phyloP scores from a whole-genome alignment of 805 yeast genomes.

The Candida andamanensis region DNA sequence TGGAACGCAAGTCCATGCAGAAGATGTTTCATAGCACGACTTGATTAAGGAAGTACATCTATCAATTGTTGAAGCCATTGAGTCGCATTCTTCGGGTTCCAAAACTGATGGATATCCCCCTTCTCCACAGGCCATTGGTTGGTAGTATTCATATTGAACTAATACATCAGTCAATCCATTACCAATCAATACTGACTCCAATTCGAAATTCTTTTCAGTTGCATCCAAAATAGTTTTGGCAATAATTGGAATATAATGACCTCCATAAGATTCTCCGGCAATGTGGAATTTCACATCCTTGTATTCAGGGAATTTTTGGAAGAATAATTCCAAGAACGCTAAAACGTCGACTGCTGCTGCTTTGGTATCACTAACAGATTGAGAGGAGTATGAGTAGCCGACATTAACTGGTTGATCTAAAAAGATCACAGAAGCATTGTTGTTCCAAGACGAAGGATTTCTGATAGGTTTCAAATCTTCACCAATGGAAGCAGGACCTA shows the following conservation, averaged over 20 bases:
- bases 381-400: constrained; percentile 29
- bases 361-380: constrained; percentile 24
- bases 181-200: constrained; percentile 81
- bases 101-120: constrained; percentile 81
- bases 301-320: constrained; percentile 30
- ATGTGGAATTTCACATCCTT: constrained; percentile 26
- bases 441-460: constrained; percentile 29
- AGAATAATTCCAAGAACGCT: constrained; percentile 34
- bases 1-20: constrained; percentile 84
- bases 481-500: constrained; percentile 29
- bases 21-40: constrained; percentile 69
- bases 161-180: constrained; percentile 88
- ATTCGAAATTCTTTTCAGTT: constrained; percentile 41
- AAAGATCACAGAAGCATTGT: constrained; percentile 37
- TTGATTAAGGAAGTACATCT: constrained; percentile 74
- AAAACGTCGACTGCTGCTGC: constrained; percentile 33
- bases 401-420: constrained; percentile 35
- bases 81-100: constrained; percentile 61
- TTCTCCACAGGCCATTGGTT: constrained; percentile 91
- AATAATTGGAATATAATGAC: constrained; percentile 45
- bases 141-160: constrained; percentile 70
- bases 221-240: constrained; percentile 39
- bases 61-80: constrained; percentile 57
- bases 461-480: constrained; percentile 21
- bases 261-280: constrained; percentile 44